Evolutionary conservation across 192 early-diverging fungal genomes (phyloP).

Genomic region (Coemansia brasiliensis): DNA sequence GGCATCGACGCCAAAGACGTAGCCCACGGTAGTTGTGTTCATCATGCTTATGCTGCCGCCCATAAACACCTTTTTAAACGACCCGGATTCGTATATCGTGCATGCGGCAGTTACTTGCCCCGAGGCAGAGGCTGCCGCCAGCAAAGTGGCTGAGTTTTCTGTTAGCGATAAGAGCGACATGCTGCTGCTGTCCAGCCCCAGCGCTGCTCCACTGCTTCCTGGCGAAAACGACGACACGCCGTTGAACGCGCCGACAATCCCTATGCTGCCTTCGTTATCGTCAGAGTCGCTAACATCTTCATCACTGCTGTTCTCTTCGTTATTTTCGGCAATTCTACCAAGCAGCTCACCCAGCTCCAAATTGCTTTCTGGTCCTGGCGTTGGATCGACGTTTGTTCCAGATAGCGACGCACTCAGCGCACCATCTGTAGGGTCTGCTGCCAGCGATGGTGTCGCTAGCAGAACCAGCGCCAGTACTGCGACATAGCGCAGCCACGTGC

Average conservation of each 20-base stretch:
- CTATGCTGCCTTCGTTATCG: conserved; percentile 41
- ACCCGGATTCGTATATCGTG: conserved; percentile 36
- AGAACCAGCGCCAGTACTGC: conserved; percentile 23
- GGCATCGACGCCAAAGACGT: conserved; percentile 34
- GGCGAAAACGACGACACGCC: conserved; percentile 48
- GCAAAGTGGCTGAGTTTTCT: conserved; percentile 25
- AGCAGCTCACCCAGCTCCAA: neutral
- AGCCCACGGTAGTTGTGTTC: conserved; percentile 29
- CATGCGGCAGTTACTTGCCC: conserved; percentile 40
- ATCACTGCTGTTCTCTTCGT: conserved; percentile 5
- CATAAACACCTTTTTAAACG: conserved; percentile 29
- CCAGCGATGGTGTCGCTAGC: conserved; percentile 27
- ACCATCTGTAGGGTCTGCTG: conserved; percentile 4
- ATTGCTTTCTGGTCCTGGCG: neutral
- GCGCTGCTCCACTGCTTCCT: conserved; percentile 20
- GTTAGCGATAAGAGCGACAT: conserved; percentile 45
- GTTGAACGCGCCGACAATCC: conserved; percentile 52
- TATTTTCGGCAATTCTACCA: neutral
- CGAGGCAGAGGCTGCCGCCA: conserved; percentile 24
- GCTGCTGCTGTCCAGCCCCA: conserved; percentile 28
- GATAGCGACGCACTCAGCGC: neutral
- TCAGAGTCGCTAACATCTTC: neutral
- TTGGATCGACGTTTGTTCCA: neutral
- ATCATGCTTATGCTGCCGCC: conserved; percentile 44
- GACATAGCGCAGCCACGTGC: conserved; percentile 15